phyloP scores from a whole-genome alignment of 805 yeast genomes.

The Suhomyces faveliae region DNA sequence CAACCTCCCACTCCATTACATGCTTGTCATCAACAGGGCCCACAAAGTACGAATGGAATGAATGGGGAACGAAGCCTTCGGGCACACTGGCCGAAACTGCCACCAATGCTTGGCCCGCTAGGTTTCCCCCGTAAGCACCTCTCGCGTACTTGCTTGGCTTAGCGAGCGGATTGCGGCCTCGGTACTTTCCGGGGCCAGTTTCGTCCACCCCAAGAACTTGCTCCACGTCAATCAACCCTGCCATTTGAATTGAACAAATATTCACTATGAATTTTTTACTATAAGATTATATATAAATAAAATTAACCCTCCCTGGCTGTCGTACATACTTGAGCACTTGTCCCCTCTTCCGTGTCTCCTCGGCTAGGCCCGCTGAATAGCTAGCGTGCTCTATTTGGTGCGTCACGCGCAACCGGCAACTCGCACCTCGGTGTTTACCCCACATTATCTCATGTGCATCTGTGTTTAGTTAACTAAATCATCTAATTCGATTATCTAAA shows the following conservation, averaged over 20 bases:
- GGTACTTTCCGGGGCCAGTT: constrained; percentile 14
- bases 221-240: constrained; percentile 7
- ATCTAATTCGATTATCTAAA: no score
- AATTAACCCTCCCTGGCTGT: no score
- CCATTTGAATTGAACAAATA: not conserved
- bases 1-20: constrained; percentile 31
- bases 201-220: constrained; percentile 19
- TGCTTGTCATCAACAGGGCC: constrained; percentile 15
- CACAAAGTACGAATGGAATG: constrained; percentile 34
- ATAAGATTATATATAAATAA: no score
- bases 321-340: no score
- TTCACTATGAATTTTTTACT: no score
- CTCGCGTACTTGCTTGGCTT: constrained; percentile 28
- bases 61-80: constrained; percentile 33
- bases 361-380: no score
- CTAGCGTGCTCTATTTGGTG: no score
- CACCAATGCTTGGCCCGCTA: constrained; percentile 36
- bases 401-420: no score
- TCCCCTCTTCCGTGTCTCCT: no score
- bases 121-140: constrained; percentile 35
- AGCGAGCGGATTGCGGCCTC: constrained; percentile 24
- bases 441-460: no score
- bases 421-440: no score
- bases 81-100: constrained; percentile 31
- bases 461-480: no score